Conservation (phyloP, 2,329 filamentous ascomycete species). For the Venturia pyrina region DNA sequence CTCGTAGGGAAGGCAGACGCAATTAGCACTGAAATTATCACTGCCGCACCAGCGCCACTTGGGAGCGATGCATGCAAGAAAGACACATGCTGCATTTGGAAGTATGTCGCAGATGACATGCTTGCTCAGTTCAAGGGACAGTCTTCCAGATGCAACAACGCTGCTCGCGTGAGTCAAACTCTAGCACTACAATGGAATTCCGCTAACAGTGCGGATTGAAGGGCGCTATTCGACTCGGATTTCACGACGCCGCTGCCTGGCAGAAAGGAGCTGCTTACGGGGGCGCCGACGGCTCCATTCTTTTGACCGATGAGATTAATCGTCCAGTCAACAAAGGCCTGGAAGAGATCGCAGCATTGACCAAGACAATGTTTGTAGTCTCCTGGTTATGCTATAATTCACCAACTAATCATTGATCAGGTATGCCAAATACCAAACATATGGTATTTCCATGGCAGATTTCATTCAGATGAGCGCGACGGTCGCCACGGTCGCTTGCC, state of each 20-base stretch:
- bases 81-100: constrained; percentile 27
- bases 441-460: constrained; percentile 28
- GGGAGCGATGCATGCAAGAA: constrained; percentile 24
- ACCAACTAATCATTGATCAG: constrained; percentile 4
- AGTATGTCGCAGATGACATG: constrained; percentile 23
- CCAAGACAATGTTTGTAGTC: constrained; percentile 16
- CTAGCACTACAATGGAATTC: neutral
- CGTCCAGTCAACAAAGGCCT: constrained; percentile 24
- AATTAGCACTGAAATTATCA: constrained; percentile 19
- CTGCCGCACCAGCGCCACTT: constrained; percentile 17
- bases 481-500: constrained; percentile 29
- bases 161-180: constrained; percentile 17
- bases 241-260: constrained; percentile 27
- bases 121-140: constrained; percentile 19
- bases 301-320: constrained; percentile 22
- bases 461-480: constrained; percentile 30
- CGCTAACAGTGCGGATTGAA: neutral
- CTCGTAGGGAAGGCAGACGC: constrained; percentile 21
- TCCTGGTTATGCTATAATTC: neutral
- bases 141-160: constrained; percentile 24
- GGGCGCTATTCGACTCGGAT: constrained; percentile 25
- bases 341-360: constrained; percentile 20
- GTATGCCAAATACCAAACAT: constrained; percentile 22
- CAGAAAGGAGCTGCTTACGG: constrained; percentile 20
- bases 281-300: constrained; percentile 25